Evolutionary conservation across 805 yeast species (phyloP), one percentile per base, ranked within the genome.

Genomic region (Blastobotrys terrestris): DNA sequence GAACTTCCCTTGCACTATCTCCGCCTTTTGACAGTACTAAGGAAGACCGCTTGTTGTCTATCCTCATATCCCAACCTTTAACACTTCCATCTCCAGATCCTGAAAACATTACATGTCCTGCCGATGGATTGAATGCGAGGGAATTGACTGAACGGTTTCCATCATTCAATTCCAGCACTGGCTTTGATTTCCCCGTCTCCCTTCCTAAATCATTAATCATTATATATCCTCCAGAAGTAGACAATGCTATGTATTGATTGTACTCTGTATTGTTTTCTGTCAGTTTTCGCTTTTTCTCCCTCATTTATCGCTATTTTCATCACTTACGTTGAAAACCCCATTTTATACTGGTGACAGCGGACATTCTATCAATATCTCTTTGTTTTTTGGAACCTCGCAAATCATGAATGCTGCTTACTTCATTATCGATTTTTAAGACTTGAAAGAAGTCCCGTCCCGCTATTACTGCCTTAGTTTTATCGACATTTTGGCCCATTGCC

Each of bases 41-140:
- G 19, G 71, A 72, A 18, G 86, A 81, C 60, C 71, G 77, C 44
- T 53, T 45, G 7, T 48, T 80, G 77, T 50, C 77, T 73, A 55
- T 75, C 51, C 97, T 72, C 20, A 88, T 73, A 64, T 91, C 98
- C 97, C 97, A 91, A 1, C 89, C 67, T 50, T 84, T 77, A 8
- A 87, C 80, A 49, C 79, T 81, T 0, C 97, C 96, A 58, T 85
- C 88, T 39, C 77, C 77, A 22, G 87, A 85, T 0, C 95, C 96
- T 2, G 89, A 77, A 0, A 87, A 82, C 2, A 91, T 69, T 3
- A 83, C 55, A 56, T 82, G 69, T 0, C 80, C 68, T 52, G 78
- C 72, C n/a, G 71, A 70, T 0, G 91, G 88, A 55, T 81, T 83
- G 83, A 90, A 85, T 52, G 81, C 77, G 45, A 85, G 77, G 18